Percentiles rank a stretch among this genome's conserved stretches.
Evolutionary conservation across 1,284 basidiomycete species (phyloP).

Genomic region (Apiotrichum sp.): DNA sequence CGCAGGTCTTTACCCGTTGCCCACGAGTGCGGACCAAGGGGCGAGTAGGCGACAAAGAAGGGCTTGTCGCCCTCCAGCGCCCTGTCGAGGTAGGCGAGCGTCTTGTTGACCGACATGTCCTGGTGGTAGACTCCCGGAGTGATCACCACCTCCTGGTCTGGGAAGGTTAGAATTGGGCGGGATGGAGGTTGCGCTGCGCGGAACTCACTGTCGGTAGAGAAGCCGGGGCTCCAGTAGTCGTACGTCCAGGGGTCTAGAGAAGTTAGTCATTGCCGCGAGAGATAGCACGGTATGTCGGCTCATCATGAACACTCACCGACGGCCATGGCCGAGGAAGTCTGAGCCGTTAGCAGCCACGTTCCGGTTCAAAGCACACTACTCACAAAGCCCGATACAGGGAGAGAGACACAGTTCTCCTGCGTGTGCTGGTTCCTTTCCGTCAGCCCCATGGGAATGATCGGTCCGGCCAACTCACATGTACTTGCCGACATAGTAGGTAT

Average conservation of each 20-base stretch:
- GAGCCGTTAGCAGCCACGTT: constrained; percentile 2
- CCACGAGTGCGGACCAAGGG: constrained; percentile 4
- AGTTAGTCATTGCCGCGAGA: background rate
- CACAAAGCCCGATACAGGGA: constrained; percentile 20
- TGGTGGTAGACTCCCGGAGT: constrained; percentile 27
- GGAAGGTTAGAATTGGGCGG: too few species aligned
- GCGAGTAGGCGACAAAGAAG: constrained; percentile 29
- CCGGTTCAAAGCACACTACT: background rate
- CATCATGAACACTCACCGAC: constrained; percentile 6
- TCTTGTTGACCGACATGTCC: constrained; percentile 26
- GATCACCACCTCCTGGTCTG: background rate
- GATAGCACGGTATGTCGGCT: too few species aligned
- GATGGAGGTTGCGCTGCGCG: too few species aligned
- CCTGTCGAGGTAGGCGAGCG: constrained; percentile 22
- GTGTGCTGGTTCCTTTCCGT: constrained; percentile 31
- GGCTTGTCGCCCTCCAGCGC: constrained; percentile 20
- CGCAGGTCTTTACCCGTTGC: background rate
- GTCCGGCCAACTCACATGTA: too few species aligned
- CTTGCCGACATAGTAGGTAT: constrained; percentile 25
- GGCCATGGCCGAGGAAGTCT: constrained; percentile 25
- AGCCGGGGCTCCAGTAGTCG: constrained; percentile 28
- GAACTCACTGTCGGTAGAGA: constrained; percentile 16
- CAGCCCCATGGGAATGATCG: too few species aligned
- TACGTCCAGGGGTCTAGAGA: constrained; percentile 35
- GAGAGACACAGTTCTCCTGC: constrained; percentile 18